A percentile compares a stretch with the other conserved stretches of the same genome.
phyloP scores from a whole-genome alignment of 331 rosid genomes.

The Saraca asoca region DNA sequence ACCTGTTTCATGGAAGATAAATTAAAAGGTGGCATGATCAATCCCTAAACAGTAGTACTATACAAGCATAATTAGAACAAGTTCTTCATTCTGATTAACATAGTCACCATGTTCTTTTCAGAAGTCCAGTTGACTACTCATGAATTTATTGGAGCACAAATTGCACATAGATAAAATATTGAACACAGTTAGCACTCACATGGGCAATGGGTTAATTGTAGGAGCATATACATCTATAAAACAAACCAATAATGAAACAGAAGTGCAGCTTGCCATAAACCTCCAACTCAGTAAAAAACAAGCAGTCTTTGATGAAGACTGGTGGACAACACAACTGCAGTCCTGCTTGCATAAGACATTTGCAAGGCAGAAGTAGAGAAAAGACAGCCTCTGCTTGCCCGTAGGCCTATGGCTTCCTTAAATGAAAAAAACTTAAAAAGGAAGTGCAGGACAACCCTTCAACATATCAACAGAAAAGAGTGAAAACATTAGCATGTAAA shows the following conservation, averaged over 20 bases:
- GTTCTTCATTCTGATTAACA: conserved; percentile 34
- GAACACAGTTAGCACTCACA: conserved; percentile 51
- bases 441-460: conserved; percentile 44
- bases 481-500: conserved; percentile 49
- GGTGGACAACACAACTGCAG: conserved; percentile 51
- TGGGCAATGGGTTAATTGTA: conserved; percentile 44
- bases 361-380: conserved; percentile 60
- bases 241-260: conserved; percentile 53
- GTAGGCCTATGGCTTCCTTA: conserved; percentile 36
- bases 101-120: conserved; percentile 41
- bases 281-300: conserved; percentile 47
- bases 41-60: too few species aligned
- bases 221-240: conserved; percentile 48
- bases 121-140: conserved; percentile 12
- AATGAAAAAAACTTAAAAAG: conserved; percentile 49
- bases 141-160: conserved; percentile 28
- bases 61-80: neutral
- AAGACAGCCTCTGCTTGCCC: conserved; percentile 47
- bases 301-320: conserved; percentile 50
- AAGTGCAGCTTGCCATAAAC: conserved; percentile 48
- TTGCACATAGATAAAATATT: conserved; percentile 42
- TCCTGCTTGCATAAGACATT: conserved; percentile 45
- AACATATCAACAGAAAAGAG: conserved; percentile 49
- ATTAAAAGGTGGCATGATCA: neutral
- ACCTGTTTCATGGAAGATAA: conserved; percentile 47